Percentiles rank a stretch among this genome's conserved stretches.
These are phyloP conservation scores for Edaphochlamys debaryana DNA, from an alignment of 139 green algal genomes.

Conservation along the genomic window DNA sequence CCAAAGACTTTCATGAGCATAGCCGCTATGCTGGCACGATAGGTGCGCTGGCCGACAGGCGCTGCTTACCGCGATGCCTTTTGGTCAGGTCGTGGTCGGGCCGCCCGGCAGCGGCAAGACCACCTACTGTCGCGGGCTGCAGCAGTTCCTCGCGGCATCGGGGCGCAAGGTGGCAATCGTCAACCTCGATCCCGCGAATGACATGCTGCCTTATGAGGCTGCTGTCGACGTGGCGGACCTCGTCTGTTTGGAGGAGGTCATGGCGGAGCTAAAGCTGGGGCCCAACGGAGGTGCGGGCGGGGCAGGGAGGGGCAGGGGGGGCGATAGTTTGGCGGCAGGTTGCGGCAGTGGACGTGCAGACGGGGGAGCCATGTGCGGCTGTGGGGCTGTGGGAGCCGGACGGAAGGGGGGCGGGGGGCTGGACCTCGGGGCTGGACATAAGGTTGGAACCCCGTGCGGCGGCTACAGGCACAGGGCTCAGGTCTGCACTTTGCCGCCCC, in stretches of 20 bases:
- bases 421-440: too few species aligned
- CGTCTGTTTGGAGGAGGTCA: slow-evolving; percentile 71
- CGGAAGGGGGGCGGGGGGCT: too few species aligned
- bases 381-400: too few species aligned
- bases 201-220: slow-evolving; percentile 79
- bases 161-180: slow-evolving; percentile 73
- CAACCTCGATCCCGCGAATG: slow-evolving; percentile 93
- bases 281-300: slow-evolving; percentile 76
- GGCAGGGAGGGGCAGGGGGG: background rate
- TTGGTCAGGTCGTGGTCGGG: slow-evolving; percentile 94
- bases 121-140: slow-evolving; percentile 90
- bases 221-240: slow-evolving; percentile 80
- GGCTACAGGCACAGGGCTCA: too few species aligned
- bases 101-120: slow-evolving; percentile 95
- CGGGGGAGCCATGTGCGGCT: too few species aligned
- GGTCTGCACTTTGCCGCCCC: too few species aligned
- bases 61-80: slow-evolving; percentile 87
- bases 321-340: background rate
- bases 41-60: too few species aligned
- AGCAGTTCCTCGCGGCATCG: slow-evolving; percentile 73
- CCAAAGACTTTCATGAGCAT: too few species aligned
- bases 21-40: too few species aligned
- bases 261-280: slow-evolving; percentile 71
- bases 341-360: too few species aligned
- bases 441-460: too few species aligned